Evolutionary conservation across 2,329 filamentous ascomycete species (phyloP), one percentile per base, ranked within the genome.

Genomic region (Exophiala oligosperma): DNA sequence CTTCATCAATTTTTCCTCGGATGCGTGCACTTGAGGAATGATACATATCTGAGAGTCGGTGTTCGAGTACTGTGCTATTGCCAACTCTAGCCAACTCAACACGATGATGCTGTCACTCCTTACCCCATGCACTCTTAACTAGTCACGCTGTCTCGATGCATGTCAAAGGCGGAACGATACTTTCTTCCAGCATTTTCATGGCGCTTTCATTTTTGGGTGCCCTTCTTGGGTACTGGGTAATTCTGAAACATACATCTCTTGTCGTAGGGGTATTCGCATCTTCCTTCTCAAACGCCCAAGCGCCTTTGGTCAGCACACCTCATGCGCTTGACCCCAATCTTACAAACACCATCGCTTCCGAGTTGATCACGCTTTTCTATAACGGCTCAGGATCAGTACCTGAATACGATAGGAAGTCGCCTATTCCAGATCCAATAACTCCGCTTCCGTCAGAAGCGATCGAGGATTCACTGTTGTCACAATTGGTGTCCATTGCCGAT

Each of bases 311-410:
- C 35, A 58, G 55, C 26, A 43, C 49, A 8, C 59, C 63, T 9
- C 47, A 64, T 40, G 63, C 66, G 11, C 49, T 68, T 37, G 62
- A 68, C 23, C 66, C 65, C 4, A 59, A 62, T 38, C 51, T 66
- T 29, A 66, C 64, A n/a, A 67, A 66, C 35, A 64, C 47, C n/a
- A 62, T 68, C 44, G 65, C 46, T 11, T 52, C 60, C 14, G 65
- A 61, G 46, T 50, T 61, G 24, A 65, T 64, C 37, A 64, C 53
- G 2, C 61, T 67, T 23, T 67, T 66, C 41, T 68, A 68, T 59
- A 68, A 68, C 60, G 66, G 65, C 37, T 53, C 64, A 24, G 66
- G 66, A 2, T 56, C 63, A 8, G 62, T 66, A 3, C 66, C 66
- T 44, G 59, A 54, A 6, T 66, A 66, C 32, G 58, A 67, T 43